Conservation (phyloP, 106 monocot species). For the Chionographis japonica region DNA sequence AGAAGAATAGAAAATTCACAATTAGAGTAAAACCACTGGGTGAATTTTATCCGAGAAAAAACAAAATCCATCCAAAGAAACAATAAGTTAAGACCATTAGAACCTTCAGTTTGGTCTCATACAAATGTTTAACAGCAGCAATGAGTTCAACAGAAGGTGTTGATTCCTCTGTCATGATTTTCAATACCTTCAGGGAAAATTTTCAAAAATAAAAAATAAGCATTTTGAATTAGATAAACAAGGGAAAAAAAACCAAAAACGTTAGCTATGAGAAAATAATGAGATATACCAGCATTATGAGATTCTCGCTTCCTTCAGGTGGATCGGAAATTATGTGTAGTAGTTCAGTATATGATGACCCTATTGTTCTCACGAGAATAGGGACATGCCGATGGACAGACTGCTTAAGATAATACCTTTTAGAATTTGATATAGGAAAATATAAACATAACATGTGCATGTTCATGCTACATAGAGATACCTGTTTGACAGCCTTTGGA, state of each 20-base stretch:
- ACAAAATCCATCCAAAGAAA: neutral
- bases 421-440: slow-evolving; percentile 1
- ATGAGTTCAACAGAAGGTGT: slow-evolving; percentile 73
- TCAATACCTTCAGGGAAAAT: slow-evolving; percentile 49
- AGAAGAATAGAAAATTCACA: slow-evolving; percentile 11
- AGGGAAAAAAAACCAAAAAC: neutral
- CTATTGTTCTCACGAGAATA: slow-evolving; percentile 63
- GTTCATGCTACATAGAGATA: slow-evolving; percentile 14
- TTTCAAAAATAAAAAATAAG: slow-evolving; percentile 1
- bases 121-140: slow-evolving; percentile 78
- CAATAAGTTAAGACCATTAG: neutral
- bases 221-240: no score
- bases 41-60: neutral
- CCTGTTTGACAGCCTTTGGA: slow-evolving; percentile 89
- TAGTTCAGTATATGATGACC: slow-evolving; percentile 57
- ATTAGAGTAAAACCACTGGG: no score
- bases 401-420: slow-evolving; percentile 29
- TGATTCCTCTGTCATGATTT: slow-evolving; percentile 80
- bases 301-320: slow-evolving; percentile 83
- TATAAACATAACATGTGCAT: neutral
- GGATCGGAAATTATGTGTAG: slow-evolving; percentile 70
- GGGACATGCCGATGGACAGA: slow-evolving; percentile 75
- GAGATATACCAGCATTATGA: slow-evolving; percentile 65
- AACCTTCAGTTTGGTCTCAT: slow-evolving; percentile 90
- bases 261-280: slow-evolving; percentile 9